These are phyloP conservation scores for Dalbergia oliveri DNA, from an alignment of 306 rosid genomes.

Conservation along the genomic window DNA sequence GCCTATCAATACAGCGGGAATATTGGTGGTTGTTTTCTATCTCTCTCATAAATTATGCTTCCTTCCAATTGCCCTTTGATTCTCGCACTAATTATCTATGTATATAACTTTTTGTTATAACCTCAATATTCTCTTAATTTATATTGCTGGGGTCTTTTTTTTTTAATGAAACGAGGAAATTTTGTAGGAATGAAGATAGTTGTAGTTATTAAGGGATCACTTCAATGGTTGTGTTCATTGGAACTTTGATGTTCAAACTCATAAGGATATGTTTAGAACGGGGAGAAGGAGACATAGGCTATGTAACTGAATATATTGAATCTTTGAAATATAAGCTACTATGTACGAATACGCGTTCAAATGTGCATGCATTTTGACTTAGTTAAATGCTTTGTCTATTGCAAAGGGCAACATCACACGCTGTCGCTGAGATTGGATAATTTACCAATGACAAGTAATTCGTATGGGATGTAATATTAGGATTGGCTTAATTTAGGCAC, in stretches of 20 bases:
- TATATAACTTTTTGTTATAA: not conserved
- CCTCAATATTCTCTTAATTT: conserved; percentile 19
- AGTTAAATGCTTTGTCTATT: not conserved
- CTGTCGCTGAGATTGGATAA: not conserved
- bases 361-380: not conserved
- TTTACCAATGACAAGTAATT: not conserved
- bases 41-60: conserved; percentile 27
- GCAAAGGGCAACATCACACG: not conserved
- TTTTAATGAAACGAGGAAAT: not conserved
- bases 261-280: not conserved
- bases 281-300: not conserved
- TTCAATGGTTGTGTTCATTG: not conserved
- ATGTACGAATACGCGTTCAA: not conserved
- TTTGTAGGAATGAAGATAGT: not conserved
- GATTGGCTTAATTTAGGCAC: not conserved
- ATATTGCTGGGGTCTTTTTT: not conserved
- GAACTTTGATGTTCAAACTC: not conserved
- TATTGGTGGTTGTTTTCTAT: conserved; percentile 64
- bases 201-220: not conserved
- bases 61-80: not conserved
- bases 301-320: not conserved
- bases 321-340: not conserved
- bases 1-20: conserved; percentile 85
- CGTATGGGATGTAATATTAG: too few species aligned
- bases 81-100: not conserved